Percentiles rank a stretch among this genome's conserved stretches.
Evolutionary conservation across 352 stramenopile species (phyloP).

Genomic region (Globisporangium perplexum): DNA sequence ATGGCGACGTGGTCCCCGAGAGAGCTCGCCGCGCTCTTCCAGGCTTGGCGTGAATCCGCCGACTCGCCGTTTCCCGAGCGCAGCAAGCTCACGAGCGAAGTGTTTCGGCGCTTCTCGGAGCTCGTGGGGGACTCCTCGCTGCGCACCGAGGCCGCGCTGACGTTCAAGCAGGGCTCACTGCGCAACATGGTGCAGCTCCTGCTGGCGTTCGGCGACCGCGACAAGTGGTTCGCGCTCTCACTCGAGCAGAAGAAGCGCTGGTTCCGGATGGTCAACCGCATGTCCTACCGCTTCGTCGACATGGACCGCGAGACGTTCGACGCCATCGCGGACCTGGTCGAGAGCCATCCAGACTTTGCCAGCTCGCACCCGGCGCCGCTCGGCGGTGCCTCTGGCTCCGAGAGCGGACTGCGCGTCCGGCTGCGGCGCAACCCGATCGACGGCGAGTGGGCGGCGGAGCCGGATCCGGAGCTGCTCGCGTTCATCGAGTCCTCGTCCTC

Average conservation of each 20-base stretch:
- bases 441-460: neutral
- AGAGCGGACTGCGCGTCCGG: neutral
- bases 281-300: conserved; percentile 15
- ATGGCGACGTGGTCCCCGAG: conserved; percentile 11
- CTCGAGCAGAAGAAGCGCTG: conserved; percentile 13
- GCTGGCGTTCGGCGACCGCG: conserved; percentile 12
- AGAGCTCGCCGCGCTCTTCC: conserved; percentile 12
- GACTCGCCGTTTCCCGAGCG: conserved; percentile 10
- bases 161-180: conserved; percentile 13
- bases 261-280: conserved; percentile 16
- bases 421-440: conserved; percentile 1
- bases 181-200: conserved; percentile 14
- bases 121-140: conserved; percentile 4
- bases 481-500: no score
- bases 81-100: conserved; percentile 11
- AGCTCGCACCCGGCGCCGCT: no score
- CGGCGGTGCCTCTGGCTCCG: no score
- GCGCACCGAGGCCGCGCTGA: conserved; percentile 9
- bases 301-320: conserved; percentile 8
- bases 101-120: conserved; percentile 12
- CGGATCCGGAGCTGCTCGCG: neutral
- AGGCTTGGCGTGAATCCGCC: conserved; percentile 12
- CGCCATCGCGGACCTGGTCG: conserved; percentile 6
- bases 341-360: neutral
- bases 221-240: conserved; percentile 11